Base-by-base conservation (phyloP, 2,329 filamentous ascomycete genomes). In the Cladosporium sp. region DNA sequence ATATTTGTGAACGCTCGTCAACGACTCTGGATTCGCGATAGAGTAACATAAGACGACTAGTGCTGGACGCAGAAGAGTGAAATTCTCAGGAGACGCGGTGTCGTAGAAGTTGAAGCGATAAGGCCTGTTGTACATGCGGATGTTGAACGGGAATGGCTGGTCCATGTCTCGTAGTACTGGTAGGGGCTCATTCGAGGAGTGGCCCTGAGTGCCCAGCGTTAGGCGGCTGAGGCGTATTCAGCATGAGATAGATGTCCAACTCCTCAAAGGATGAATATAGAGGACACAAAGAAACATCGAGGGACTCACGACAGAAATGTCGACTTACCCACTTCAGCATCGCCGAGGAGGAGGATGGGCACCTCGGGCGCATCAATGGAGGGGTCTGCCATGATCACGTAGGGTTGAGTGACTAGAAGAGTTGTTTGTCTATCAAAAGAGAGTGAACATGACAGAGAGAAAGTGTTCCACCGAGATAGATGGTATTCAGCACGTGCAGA, bases 11-110 rank as follows among this genome's bases (percentile, higher is more conserved):
- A 88, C 74, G 10, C 81, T 83, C 1, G 76, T 71, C 12, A 89
- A 76, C 0, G 82, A 84, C 2, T 75, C 72, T 59, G 85, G 82
- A n/a, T 82, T 81, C 4, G 83, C 81, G 61, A 89, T 84, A 70
- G 86, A 84, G 74, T 84, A 89, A 71, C 86, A 86, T 34, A 89
- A 77, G 26, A 89, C 80, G 15, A 88, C 79, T 63, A 88, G 80
- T 51, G 82, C 77, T 0, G 87, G 86, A 2, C 75, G 74, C 0
- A 87, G 76, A 10, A 85, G 80, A 11, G 85, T 83, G 78, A 86
- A 88, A 68, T 85, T 81, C n/a, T 83, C 82, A 0, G 86, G 83
- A 44, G 81, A 84, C 4, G 83, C 78, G 28, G 86, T 86, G 72
- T 89, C 85, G 75, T 82, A 85, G 74, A 87, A 81, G 65, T 85